Evolutionary conservation across 2,329 filamentous ascomycete genomes (phyloP), one percentile per base, ranked within the genome.

Genomic region (Ceratocystis ficicola): DNA sequence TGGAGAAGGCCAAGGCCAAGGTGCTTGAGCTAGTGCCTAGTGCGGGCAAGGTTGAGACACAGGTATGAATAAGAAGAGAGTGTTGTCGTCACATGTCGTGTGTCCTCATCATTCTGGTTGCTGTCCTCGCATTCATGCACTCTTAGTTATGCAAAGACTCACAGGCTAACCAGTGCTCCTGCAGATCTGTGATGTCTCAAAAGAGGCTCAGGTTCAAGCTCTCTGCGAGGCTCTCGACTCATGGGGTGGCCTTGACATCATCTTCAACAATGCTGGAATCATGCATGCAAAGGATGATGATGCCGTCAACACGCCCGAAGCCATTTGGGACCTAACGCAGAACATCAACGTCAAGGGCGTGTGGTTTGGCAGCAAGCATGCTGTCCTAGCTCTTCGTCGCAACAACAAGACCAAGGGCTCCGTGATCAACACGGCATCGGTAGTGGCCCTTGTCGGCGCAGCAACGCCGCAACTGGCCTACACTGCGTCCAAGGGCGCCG

Each of bases 221-320:
- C 84, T 88, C 74, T 80, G 96, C 64, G 87, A 89, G 70, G 77
- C 82, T 8, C 78, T 93, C 67, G 92, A 96, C 75, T 74, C 83
- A 66, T 95, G 89, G 88, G 92, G 92, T 73, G 92, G 92, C 57
- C 77, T 94, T 2, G 92, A 96, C 74, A 80, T 96, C 73, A 89
- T 96, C 72, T 96, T 96, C 85, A 96, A 96, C 84, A 96, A 96
- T 75, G 92, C 92, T 28, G 92, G 92, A 65, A 96, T 96, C 76
- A 96, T 96, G 92, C 92, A 96, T 78, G 86, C 85, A 61, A 81
- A 87, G 66, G 88, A 91, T 75, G 86, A 83, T 73, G 86, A 90
- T 75, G 90, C 92, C 62, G 79, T 95, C 74, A 83, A 87, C 74
- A 96, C 91, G 1, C 86, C 89, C 63, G 90, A 96, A 78, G 86